Evolutionary conservation across 805 yeast species (phyloP), one percentile per base, ranked within the genome.

Genomic region (Saccharomycopsis sp.): DNA sequence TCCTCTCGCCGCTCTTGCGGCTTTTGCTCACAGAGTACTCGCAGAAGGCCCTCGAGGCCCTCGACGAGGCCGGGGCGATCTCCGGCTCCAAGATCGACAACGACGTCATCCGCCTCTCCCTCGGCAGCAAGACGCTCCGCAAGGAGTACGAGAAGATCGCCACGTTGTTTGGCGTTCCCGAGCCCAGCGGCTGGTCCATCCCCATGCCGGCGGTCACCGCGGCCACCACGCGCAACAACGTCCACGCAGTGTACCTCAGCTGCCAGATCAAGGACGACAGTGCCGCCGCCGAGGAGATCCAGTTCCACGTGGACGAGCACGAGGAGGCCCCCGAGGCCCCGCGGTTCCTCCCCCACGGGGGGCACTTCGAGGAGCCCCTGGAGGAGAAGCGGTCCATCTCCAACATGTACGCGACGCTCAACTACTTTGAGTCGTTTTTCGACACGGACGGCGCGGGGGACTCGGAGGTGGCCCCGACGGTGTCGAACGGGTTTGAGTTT

Each of bases 201-300:
- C 96, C 98, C 1, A 87, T 89, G 92, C 97, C 99, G 1, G 89
- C 92, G 0, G 83, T 90, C 50, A 85, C 94, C 1, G 90, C 97
- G 0, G 87, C 96, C 0, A 81, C 88, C 15, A 89, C 98, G 1
- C 76, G 97, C 63, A 89, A 89, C 67, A 94, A 94, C 66, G 95
- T 94, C 1, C 98, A 94, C 70, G 91, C 98, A 0, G 98, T 94
- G 2, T 94, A 89, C 67, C 83, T 91, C 34, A 89, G 97, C 0
- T 92, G 97, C 67, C 54, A 59, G 53, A 55, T 44, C 48, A 44
- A 44, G 16, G 48, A 44, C 48, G 70, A 69, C 41, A 71, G 64
- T 24, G 71, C 69, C 8, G 65, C 62, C 2, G 66, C 66, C 21
- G 67, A 67, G 12, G 63, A 62, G 58, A 72, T 78, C 51, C 75